Percentiles rank a stretch among this genome's conserved stretches.
Conservation (phyloP, 495 filamentous ascomycete species). For the Aspergillus taichungensis region DNA sequence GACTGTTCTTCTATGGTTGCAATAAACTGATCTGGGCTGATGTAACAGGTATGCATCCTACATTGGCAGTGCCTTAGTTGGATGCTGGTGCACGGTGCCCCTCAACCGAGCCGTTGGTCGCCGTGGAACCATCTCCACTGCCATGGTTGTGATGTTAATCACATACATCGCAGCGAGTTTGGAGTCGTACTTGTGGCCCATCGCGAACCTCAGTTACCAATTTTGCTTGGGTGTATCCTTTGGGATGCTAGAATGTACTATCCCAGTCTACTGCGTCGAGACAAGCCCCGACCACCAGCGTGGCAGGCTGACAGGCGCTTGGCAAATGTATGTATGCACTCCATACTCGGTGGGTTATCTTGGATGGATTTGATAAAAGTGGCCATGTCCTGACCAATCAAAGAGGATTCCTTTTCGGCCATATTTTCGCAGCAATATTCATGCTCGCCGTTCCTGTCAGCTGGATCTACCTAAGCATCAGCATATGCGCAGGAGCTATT, state of each 20-base stretch:
- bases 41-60: neutral
- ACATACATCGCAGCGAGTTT: neutral
- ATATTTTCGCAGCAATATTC: too few relatives aligned
- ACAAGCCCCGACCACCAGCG: neutral
- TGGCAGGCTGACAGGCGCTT: neutral
- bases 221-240: neutral
- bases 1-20: neutral
- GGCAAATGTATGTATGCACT: neutral
- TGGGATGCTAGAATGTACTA: neutral
- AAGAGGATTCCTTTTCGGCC: too few relatives aligned
- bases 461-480: too few relatives aligned
- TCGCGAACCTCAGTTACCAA: neutral
- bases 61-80: neutral
- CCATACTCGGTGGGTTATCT: too few relatives aligned
- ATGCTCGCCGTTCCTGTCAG: too few relatives aligned
- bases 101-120: neutral
- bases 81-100: neutral
- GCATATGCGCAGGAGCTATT: too few relatives aligned
- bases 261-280: neutral
- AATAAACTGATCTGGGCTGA: neutral
- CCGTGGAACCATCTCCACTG: neutral
- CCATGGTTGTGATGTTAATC: neutral
- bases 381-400: too few relatives aligned
- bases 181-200: too few relatives aligned
- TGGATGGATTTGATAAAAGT: too few relatives aligned